phyloP scores from a whole-genome alignment of 2,329 filamentous ascomycete species.

The Xylaria sp. region DNA sequence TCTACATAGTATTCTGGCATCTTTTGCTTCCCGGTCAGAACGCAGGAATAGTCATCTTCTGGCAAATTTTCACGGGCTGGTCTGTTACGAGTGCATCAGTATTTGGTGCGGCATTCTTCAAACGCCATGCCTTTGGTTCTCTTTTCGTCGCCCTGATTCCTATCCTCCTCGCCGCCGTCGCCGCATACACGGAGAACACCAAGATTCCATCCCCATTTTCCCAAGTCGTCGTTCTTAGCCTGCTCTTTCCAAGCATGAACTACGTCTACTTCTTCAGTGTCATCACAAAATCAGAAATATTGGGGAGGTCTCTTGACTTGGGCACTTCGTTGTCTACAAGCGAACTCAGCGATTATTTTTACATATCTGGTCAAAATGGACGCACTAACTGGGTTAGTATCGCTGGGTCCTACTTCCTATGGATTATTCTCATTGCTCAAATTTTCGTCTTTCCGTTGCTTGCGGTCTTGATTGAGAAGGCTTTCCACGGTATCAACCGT shows the following conservation, averaged over 20 bases:
- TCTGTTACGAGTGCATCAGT: background rate
- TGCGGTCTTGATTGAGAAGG: background rate
- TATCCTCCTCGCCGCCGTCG: background rate
- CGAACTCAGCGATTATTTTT: background rate
- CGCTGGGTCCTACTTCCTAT: background rate
- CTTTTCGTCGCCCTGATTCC: background rate
- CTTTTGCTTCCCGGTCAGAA: background rate
- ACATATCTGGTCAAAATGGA: background rate
- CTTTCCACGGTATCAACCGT: background rate
- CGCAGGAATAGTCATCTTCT: background rate
- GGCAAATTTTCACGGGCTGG: background rate
- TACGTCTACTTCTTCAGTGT: background rate
- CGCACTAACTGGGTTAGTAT: background rate
- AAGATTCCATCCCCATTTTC: background rate
- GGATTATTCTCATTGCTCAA: background rate
- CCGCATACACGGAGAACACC: background rate
- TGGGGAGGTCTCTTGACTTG: background rate
- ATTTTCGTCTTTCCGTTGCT: background rate
- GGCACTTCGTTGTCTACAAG: background rate
- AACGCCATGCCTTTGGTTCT: background rate
- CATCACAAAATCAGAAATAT: background rate
- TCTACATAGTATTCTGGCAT: background rate
- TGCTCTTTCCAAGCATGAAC: background rate
- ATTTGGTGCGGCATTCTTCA: background rate
- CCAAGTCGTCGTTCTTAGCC: background rate